These are phyloP conservation scores for Fraxinus sp. DNA, from an alignment of 305 asterid genomes.

Conservation along the genomic window DNA sequence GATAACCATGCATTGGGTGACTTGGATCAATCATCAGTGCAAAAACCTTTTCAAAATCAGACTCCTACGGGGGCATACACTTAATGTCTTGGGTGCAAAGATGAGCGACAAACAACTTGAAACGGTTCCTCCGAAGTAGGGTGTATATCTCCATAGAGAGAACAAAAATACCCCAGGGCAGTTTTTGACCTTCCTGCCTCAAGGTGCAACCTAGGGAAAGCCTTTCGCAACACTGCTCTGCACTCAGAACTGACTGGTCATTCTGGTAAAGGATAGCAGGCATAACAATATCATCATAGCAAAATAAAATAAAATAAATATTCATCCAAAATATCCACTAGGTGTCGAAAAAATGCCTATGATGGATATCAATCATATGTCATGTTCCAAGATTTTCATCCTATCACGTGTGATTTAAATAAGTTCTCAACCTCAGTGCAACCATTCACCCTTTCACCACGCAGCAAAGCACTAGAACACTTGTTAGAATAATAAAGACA, in stretches of 20 bases:
- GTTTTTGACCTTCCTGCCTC: constrained; percentile 9
- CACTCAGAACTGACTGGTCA: constrained; percentile 2
- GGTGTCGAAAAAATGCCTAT: neutral
- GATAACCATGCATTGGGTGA: neutral
- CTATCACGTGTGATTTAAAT: neutral
- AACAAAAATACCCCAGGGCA: neutral
- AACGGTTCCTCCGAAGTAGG: neutral
- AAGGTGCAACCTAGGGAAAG: constrained; percentile 3
- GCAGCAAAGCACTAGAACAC: neutral
- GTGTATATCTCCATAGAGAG: neutral
- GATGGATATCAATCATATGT: neutral
- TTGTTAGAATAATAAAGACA: constrained; percentile 11
- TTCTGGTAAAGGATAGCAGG: neutral
- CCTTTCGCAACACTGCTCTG: neutral
- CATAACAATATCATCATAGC: neutral
- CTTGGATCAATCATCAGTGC: neutral
- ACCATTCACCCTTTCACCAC: neutral
- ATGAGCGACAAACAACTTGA: neutral
- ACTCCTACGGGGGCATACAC: neutral
- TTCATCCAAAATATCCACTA: constrained; percentile 18
- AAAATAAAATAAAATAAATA: neutral
- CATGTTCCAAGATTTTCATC: neutral
- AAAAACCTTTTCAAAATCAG: neutral
- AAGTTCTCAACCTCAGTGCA: neutral
- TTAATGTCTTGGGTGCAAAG: neutral